Base-by-base conservation (phyloP, 495 filamentous ascomycete species). In the Neurospora sp. region DNA sequence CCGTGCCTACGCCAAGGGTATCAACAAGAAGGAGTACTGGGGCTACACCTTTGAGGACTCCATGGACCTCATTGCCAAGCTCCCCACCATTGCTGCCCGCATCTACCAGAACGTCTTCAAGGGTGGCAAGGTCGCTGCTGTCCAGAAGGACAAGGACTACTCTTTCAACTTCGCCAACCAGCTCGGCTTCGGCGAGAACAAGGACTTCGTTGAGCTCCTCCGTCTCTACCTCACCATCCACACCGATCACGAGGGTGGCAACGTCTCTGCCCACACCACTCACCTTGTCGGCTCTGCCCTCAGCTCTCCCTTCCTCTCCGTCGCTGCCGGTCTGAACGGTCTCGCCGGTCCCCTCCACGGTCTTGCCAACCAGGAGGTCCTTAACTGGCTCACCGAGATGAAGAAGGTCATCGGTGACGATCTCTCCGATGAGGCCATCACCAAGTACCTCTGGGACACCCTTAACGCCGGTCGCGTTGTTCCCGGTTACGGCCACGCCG, bases 101-200 rank as follows among this genome's bases (percentile, higher is more conserved):
- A 98, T 99, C 88, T 99, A 99, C 91, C 95, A 95, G 85, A 99
- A 99, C 83, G 91, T 98, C 81, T 99, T 93, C 93, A 97, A 98
- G 88, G 96, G 97, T 82, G 96, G 96, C 86, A 98, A 98, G 90
- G 96, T 99, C 75, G 91, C 93, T 59, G 79, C 94, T 43, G 89
- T 98, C 79, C 90, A 98, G 88, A 93, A 96, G 88, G 95, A 98
- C 86, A 94, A 97, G 92, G 96, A 99, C 79, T 99, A 97, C 85
- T 87, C 89, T 79, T 99, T 90, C 92, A 99, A 99, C 90, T 92
- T 98, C 81, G 93, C 96, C 82, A 98, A 98, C 90, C 94, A 96
- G 89, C 92, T 99, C 76, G 96, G 96, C 78, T 98, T 94, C 84
- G 92, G 90, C 77, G 91, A 91, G 77, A 98, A 98, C 90, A 90